Evolutionary conservation across 1,284 basidiomycete species (phyloP), one percentile per base, ranked within the genome.

Genomic region (Ceratobasidium sp.): DNA sequence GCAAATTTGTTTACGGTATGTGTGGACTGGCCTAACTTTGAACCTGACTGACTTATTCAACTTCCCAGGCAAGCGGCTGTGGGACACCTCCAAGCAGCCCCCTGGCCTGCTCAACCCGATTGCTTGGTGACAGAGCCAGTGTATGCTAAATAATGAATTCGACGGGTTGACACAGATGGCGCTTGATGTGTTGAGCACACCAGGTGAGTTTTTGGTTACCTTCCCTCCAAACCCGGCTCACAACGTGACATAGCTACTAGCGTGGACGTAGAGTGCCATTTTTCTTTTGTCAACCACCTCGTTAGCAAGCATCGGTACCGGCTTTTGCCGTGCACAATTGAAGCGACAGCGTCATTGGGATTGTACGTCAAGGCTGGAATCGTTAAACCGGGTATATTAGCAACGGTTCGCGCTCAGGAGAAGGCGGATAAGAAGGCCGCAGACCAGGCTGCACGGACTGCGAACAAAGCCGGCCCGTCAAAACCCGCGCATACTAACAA

Each of bases 161-260:
- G 10, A 70, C 52, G n/a, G 54, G n/a, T 40, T 70, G 3, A 70
- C 56, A 17, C 68, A 70, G 54, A 70, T 70, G 68, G 68, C 68
- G 44, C 42, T 70, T 0, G 68, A 70, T 12, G 38, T 70, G 3
- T n/a, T 70, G 20, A 59, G 33, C 13, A 48, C 54, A 1, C 68
- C 68, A 1, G 68, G 68, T 70, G 26, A 28, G 65, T 67, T 3
- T 0, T 13, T 4, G n/a, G 1, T 10, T 64, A 4, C 57, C 23
- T 62, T 48, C 9, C 46, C 40, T 42, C 12, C 20, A n/a, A n/a
- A n/a, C n/a, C n/a, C n/a, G n/a, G n/a, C n/a, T n/a, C n/a, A n/a
- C n/a, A n/a, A n/a, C n/a, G n/a, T n/a, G n/a, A n/a, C 26, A 9
- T n/a, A 69, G 67, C 67, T 17, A 40, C 67, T 13, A 69, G 67